Conservation (phyloP, 2,329 filamentous ascomycete genomes). For the Fusarium sterilihyphosum region DNA sequence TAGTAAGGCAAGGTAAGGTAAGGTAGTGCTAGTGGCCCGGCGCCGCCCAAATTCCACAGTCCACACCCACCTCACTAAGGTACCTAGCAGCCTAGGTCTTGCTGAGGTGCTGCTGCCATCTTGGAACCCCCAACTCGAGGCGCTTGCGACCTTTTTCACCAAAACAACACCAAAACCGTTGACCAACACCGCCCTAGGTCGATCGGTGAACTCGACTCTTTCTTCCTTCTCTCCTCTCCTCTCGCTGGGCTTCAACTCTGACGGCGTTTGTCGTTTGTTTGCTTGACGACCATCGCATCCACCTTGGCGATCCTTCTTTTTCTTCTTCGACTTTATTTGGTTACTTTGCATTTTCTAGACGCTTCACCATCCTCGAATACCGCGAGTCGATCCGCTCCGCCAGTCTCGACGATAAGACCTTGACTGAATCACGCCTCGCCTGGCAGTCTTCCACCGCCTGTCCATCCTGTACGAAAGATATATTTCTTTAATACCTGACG, state of each 20-base stretch:
- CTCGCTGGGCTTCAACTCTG: background rate
- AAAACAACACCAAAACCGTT: conserved; percentile 41
- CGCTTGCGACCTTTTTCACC: conserved; percentile 46
- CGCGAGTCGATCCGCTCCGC: conserved; percentile 6
- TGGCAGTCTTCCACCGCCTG: conserved; percentile 3
- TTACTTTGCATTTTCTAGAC: conserved; percentile 1
- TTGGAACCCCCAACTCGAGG: conserved; percentile 40
- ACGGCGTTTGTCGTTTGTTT: conserved; percentile 16
- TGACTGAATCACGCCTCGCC: conserved; percentile 36
- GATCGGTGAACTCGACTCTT: conserved; percentile 29
- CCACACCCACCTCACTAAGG: conserved; percentile 34
- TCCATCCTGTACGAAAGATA: conserved; percentile 1
- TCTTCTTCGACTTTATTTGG: background rate
- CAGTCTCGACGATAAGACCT: conserved; percentile 13
- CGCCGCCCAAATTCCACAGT: conserved; percentile 40
- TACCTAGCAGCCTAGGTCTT: background rate
- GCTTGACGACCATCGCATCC: conserved; percentile 14
- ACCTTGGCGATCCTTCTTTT: conserved; percentile 21
- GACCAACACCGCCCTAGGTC: conserved; percentile 39
- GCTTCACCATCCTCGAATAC: conserved; percentile 1
- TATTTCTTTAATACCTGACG: conserved; percentile 26
- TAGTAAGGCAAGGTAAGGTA: conserved; percentile 12
- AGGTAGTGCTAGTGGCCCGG: conserved; percentile 30
- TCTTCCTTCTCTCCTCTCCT: conserved; percentile 13
- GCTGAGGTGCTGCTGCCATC: background rate